Conservation (phyloP, 2,329 filamentous ascomycete genomes). For the Chaetothyriales sp. region DNA sequence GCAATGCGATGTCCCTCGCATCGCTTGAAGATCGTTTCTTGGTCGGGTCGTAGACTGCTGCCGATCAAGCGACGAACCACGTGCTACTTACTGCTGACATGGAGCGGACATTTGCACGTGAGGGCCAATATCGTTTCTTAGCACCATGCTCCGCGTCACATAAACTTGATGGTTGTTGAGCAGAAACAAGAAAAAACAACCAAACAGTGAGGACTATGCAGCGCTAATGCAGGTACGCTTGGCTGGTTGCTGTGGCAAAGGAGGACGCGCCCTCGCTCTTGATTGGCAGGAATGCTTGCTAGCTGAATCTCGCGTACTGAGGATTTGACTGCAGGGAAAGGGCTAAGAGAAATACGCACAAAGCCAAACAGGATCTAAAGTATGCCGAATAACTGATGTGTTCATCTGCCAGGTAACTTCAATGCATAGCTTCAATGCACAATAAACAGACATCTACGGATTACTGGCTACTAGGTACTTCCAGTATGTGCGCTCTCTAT, state of each 20-base stretch:
- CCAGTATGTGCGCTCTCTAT: too few species aligned
- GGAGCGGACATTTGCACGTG: background rate
- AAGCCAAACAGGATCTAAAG: too few species aligned
- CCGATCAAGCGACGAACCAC: background rate
- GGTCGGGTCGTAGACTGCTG: background rate
- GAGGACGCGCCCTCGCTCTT: background rate
- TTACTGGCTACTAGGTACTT: too few species aligned
- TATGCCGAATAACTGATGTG: too few species aligned
- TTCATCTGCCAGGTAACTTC: too few species aligned
- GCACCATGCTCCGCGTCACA: background rate
- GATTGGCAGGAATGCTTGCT: background rate
- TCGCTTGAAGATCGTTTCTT: background rate
- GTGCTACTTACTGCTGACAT: background rate
- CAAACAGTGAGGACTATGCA: background rate
- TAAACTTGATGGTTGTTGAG: background rate
- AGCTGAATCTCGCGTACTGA: background rate
- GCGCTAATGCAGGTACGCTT: background rate
- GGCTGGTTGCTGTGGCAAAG: background rate
- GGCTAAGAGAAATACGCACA: background rate
- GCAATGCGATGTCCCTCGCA: too few species aligned
- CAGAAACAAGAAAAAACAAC: background rate
- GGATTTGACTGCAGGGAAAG: background rate
- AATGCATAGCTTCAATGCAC: too few species aligned
- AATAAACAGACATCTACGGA: too few species aligned
- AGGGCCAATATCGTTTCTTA: background rate